Evolutionary conservation across 306 rosid genomes (phyloP), one percentile per base, ranked within the genome.

Genomic region (Herpetospermum pedunculosum): DNA sequence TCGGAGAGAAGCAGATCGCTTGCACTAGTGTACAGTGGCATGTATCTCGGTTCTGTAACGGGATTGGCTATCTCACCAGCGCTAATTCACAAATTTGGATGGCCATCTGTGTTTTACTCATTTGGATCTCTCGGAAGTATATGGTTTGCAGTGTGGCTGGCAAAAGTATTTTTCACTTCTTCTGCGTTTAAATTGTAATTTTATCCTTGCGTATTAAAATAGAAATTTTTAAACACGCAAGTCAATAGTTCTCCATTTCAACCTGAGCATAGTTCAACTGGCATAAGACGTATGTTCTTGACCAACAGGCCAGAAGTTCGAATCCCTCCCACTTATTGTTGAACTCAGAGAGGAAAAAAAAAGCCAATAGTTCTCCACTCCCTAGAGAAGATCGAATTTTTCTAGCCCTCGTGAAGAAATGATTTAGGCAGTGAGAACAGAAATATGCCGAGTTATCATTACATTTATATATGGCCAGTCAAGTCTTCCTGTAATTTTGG

Each of bases 1-100:
- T 88, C 98, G 11, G 98, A 93, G 93, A 87, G 98, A 81, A 93
- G 98, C 87, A 87, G 97, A 83, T 90, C 98, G 55, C 96, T 93
- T 79, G 91, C 98, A 29, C 85, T 93, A 15, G 98, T 93, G 13
- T 93, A 93, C 75, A 93, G 96, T 70, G 97, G 98, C 87, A 93
- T 93, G 98, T 93, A 90, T 85, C 98, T 93, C 68, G 98, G 98
- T 77, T 93, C 98, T 69, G 98, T 93, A 77, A 85, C 84, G 23
- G 97, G 98, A 70, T 81, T 93, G 93, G 98, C 92, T 32, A 1
- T 86, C 77, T 93, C 98, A 29, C 98, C 98, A 30, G 2, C 52
- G 55, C 84, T 93, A 40, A 93, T 90, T 80, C 84, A 90, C 14
- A 83, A 86, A 75, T 93, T 90, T 58, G 95, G 95, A 83, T 93